A percentile compares a stretch with the other conserved stretches of the same genome.
phyloP scores from a whole-genome alignment of 495 filamentous ascomycete genomes.

The Lophiostoma macrostomum region DNA sequence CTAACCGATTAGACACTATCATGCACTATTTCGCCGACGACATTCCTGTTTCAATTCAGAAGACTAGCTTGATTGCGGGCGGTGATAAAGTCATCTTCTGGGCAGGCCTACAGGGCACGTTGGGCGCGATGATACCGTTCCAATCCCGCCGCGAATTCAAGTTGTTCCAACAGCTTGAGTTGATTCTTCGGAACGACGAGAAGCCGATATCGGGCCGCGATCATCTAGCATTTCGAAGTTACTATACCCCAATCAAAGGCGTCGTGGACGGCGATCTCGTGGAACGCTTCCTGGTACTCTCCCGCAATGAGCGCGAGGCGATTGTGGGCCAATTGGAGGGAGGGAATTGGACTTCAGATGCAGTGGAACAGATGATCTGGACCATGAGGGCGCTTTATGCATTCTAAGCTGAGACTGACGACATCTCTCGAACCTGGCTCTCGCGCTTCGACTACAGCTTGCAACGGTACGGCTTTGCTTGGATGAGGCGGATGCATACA shows the following conservation, averaged over 20 bases:
- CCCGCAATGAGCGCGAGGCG: constrained; percentile 85
- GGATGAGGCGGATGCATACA: too few relatives aligned
- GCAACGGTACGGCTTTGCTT: too few relatives aligned
- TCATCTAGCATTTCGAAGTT: constrained; percentile 89
- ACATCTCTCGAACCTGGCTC: too few relatives aligned
- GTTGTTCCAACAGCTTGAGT: constrained; percentile 93
- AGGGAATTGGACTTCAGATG: constrained; percentile 43
- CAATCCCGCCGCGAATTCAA: constrained; percentile 87
- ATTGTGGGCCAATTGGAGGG: constrained; percentile 91
- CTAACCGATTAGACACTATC: constrained; percentile 79
- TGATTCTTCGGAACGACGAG: constrained; percentile 77
- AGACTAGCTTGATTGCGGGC: constrained; percentile 84
- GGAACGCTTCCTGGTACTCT: constrained; percentile 79
- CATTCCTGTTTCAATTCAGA: constrained; percentile 84
- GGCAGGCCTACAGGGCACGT: constrained; percentile 89
- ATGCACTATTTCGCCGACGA: constrained; percentile 88
- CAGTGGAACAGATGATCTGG: constrained; percentile 22
- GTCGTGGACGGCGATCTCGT: constrained; percentile 98
- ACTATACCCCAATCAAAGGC: constrained; percentile 96
- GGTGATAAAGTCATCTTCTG: constrained; percentile 89
- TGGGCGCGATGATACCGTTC: constrained; percentile 91
- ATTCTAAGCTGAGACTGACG: constrained; percentile 23
- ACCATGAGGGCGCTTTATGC: constrained; percentile 23
- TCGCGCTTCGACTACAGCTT: too few relatives aligned
- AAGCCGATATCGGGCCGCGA: constrained; percentile 86